These are phyloP conservation scores for Podaxis sp. DNA, from an alignment of 768 basidiomycete genomes.

Conservation along the genomic window DNA sequence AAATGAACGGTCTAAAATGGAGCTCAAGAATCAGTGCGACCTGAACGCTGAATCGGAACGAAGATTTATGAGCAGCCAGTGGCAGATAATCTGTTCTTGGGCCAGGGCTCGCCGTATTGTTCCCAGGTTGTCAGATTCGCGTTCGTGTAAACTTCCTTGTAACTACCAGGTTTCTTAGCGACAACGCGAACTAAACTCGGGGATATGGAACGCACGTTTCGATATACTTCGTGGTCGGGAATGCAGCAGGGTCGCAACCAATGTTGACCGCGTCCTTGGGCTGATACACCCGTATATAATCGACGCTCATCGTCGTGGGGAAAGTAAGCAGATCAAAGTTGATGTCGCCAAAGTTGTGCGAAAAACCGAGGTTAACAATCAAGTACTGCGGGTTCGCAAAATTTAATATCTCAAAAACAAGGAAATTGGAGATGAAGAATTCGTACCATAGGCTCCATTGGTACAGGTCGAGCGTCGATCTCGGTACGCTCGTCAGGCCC, in stretches of 20 bases:
- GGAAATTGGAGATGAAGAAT: not conserved
- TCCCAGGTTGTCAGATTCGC: constrained; percentile 47
- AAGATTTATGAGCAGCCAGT: constrained; percentile 6
- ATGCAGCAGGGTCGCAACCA: constrained; percentile 64
- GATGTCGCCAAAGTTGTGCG: constrained; percentile 60
- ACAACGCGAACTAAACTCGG: constrained; percentile 14
- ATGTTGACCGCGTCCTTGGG: constrained; percentile 43
- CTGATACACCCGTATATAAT: constrained; percentile 78
- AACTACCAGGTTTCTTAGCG: constrained; percentile 31
- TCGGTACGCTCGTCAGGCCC: constrained; percentile 46
- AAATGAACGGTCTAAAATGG: not conserved
- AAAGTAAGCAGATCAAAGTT: constrained; percentile 50
- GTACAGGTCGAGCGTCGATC: constrained; percentile 52
- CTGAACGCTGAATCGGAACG: not conserved
- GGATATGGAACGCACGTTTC: constrained; percentile 37
- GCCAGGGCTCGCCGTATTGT: constrained; percentile 47
- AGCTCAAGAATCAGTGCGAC: not conserved
- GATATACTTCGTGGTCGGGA: constrained; percentile 76
- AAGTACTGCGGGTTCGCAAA: constrained; percentile 44
- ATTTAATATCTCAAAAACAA: not conserved
- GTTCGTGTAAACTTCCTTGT: constrained; percentile 65
- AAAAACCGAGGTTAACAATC: constrained; percentile 67
- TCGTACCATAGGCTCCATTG: constrained; percentile 66
- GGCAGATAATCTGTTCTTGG: constrained; percentile 44
- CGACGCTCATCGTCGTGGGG: constrained; percentile 60